These are phyloP conservation scores for Hemisphaericaspora subhashii DNA, from an alignment of 1,139 yeast genomes.

Conservation along the genomic window DNA sequence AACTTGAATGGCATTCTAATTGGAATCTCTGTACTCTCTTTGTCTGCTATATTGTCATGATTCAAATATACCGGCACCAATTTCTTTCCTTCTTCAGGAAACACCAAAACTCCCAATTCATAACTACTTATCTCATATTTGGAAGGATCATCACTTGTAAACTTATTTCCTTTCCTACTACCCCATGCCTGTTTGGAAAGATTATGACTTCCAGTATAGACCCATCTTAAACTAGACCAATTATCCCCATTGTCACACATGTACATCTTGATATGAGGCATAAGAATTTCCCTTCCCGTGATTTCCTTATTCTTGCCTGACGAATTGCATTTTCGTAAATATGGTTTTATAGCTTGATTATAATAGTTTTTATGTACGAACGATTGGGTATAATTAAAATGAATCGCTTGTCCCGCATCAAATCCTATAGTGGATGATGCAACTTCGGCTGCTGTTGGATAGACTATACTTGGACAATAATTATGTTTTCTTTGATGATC, in stretches of 20 bases:
- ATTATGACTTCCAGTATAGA: conserved; percentile 65
- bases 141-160: conserved; percentile 16
- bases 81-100: conserved; percentile 17
- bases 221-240: conserved; percentile 57
- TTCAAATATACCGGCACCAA: conserved; percentile 41
- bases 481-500: conserved; percentile 28
- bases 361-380: conserved; percentile 26
- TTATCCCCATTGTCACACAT: conserved; percentile 48
- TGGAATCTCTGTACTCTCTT: conserved; percentile 22
- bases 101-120: conserved; percentile 59
- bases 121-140: conserved; percentile 39
- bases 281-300: conserved; percentile 35
- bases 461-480: conserved; percentile 49
- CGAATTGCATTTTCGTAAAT: conserved; percentile 33
- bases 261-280: conserved; percentile 44
- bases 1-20: conserved; percentile 54
- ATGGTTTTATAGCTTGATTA: conserved; percentile 35
- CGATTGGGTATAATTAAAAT: conserved; percentile 39
- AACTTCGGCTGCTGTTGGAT: conserved; percentile 56
- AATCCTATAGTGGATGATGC: conserved; percentile 43
- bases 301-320: conserved; percentile 10
- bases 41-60: conserved; percentile 30
- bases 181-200: conserved; percentile 76
- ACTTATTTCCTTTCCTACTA: conserved; percentile 24
- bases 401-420: conserved; percentile 56